Evolutionary conservation across 768 basidiomycete genomes (phyloP).

Genomic region (Suillus americanus): DNA sequence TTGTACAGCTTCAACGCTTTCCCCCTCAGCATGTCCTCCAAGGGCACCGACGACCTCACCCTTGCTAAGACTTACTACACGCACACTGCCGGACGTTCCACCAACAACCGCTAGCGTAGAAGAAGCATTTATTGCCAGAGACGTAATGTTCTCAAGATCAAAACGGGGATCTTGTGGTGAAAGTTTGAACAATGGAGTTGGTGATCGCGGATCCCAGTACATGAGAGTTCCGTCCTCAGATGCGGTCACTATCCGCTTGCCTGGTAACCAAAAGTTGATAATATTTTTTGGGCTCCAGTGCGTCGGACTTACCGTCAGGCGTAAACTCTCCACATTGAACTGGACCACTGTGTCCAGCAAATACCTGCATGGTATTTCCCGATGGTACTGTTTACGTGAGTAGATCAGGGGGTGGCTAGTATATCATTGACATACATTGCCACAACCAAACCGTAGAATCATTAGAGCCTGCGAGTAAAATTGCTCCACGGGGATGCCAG

Average conservation of each 20-base stretch:
- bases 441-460: slow-evolving; percentile 96
- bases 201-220: slow-evolving; percentile 87
- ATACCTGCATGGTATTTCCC: slow-evolving; percentile 94
- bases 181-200: slow-evolving; percentile 81
- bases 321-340: slow-evolving; percentile 90
- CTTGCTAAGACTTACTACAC: slow-evolving; percentile 83
- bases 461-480: slow-evolving; percentile 89
- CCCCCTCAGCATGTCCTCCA: slow-evolving; percentile 80
- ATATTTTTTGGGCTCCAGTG: background rate
- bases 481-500: slow-evolving; percentile 95
- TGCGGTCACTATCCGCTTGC: slow-evolving; percentile 87
- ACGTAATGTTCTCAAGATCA: slow-evolving; percentile 80
- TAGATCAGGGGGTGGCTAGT: slow-evolving; percentile 5
- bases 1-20: slow-evolving; percentile 83
- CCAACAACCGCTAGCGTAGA: slow-evolving; percentile 93
- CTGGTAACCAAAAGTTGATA: slow-evolving; percentile 34
- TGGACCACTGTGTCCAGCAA: slow-evolving; percentile 84
- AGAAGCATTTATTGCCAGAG: slow-evolving; percentile 79
- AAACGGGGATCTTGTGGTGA: slow-evolving; percentile 70
- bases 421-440: slow-evolving; percentile 67
- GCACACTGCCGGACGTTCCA: slow-evolving; percentile 79
- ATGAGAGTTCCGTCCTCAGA: slow-evolving; percentile 81
- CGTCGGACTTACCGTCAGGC: slow-evolving; percentile 63
- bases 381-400: slow-evolving; percentile 68
- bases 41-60: slow-evolving; percentile 80